Evolutionary conservation across 2,329 filamentous ascomycete species (phyloP), one percentile per base, ranked within the genome.

Genomic region (Fusarium sp.): DNA sequence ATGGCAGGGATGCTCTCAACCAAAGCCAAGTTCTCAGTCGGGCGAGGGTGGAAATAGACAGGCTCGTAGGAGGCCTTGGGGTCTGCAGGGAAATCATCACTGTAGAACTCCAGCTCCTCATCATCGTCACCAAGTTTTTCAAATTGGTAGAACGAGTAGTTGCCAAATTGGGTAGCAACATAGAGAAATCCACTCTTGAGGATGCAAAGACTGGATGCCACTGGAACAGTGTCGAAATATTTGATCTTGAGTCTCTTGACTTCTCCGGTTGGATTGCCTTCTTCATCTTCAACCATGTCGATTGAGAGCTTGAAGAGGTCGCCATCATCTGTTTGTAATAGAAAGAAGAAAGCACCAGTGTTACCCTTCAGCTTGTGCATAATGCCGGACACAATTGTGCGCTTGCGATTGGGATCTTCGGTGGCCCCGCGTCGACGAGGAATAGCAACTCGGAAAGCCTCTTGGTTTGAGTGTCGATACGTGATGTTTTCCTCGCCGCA

Each of bases 301-400:
- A 99, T 90, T 1, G 92, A 98, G 51, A 98, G 88, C 79, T 98
- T 98, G 86, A 99, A 98, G 9, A 99, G 85, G 79, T 99, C 97
- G n/a, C 96, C 96, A 78, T 99, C 97, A 61, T 99, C 96, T 1
- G 93, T 94, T 78, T 99, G 96, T 1, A 99, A 83, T 4, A 99
- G 87, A 78, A 98, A 97, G 84, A 99, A 99, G 82, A 99, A 99
- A 3, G 94, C 94, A 28, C 94, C 94, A 8, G 85, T 86, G 63
- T 86, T 90, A 64, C 89, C 89, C 75, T 96, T 95, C 78, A 98
- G 90, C 79, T 97, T 97, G 82, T 99, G 96, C 90, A 98, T 95
- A n/a, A 97, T 94, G 51, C 96, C 96, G 4, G 93, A 88, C 3
- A 95, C 90, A 63, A 99, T 96, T 32, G 85, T 90, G 28, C 96